These are phyloP conservation scores for Erysimum cheiri DNA, from an alignment of 441 rosid genomes.

Conservation along the genomic window DNA sequence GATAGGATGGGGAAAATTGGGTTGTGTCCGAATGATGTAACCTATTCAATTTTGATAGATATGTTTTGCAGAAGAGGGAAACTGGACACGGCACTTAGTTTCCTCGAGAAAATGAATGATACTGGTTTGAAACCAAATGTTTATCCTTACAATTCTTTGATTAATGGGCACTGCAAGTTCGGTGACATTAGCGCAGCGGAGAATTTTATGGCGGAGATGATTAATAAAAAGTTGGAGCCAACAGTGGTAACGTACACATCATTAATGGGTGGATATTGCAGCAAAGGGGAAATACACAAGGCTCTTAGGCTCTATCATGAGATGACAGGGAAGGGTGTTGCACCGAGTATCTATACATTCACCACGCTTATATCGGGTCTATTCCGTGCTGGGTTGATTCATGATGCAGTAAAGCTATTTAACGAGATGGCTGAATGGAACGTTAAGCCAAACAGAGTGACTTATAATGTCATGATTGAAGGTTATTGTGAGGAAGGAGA, in stretches of 20 bases:
- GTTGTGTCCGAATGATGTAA: constrained; percentile 60
- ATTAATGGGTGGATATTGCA: constrained; percentile 76
- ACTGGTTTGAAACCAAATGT: constrained; percentile 57
- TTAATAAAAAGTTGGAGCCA: constrained; percentile 60
- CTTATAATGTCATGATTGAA: constrained; percentile 86
- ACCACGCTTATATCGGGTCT: constrained; percentile 78
- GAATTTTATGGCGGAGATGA: constrained; percentile 61
- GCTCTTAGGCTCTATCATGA: constrained; percentile 80
- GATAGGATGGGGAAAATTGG: constrained; percentile 58
- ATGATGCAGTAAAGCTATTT: constrained; percentile 63
- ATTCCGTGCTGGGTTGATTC: constrained; percentile 58
- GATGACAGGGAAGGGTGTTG: constrained; percentile 79
- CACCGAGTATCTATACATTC: constrained; percentile 67
- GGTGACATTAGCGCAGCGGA: constrained; percentile 66
- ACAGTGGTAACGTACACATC: constrained; percentile 80
- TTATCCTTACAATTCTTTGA: constrained; percentile 82
- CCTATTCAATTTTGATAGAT: constrained; percentile 77
- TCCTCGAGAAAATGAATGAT: constrained; percentile 60
- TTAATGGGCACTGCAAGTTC: constrained; percentile 76
- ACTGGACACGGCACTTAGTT: constrained; percentile 59
- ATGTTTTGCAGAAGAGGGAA: constrained; percentile 79
- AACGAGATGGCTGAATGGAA: constrained; percentile 65
- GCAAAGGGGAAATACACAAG: constrained; percentile 55
- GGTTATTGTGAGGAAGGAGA: constrained; percentile 70
- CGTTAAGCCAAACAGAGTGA: constrained; percentile 72